Evolutionary conservation across 2,329 filamentous ascomycete species (phyloP).

Genomic region (Annulohypoxylon truncatum): DNA sequence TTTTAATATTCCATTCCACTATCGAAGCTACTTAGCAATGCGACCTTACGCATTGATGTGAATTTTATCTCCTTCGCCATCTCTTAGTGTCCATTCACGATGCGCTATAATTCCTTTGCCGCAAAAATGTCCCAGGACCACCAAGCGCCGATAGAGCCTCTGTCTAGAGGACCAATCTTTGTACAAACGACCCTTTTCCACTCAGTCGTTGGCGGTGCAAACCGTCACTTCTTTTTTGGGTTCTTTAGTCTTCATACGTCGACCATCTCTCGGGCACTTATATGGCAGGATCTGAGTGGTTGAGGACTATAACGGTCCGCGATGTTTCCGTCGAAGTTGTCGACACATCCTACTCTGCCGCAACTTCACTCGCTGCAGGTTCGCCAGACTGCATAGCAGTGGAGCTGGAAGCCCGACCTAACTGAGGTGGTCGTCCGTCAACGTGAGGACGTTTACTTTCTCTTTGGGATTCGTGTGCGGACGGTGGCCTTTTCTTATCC

Average conservation of each 20-base stretch:
- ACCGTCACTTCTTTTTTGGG: neutral
- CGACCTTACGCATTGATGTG: neutral
- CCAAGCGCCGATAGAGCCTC: neutral
- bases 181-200: neutral
- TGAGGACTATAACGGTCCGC: too few relatives aligned
- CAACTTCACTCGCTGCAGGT: neutral
- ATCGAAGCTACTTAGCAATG: neutral
- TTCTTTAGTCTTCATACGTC: too few relatives aligned
- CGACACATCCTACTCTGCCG: slow-evolving; percentile 3
- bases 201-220: slow-evolving; percentile 6
- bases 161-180: neutral
- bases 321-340: neutral
- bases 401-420: slow-evolving; percentile 25
- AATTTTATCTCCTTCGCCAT: neutral
- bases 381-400: slow-evolving; percentile 24
- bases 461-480: slow-evolving; percentile 41
- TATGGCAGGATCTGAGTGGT: too few relatives aligned
- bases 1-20: neutral
- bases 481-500: slow-evolving; percentile 46
- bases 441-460: slow-evolving; percentile 48
- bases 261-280: too few relatives aligned
- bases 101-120: neutral
- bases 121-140: neutral
- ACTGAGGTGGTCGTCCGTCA: slow-evolving; percentile 39
- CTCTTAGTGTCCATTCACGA: neutral